phyloP scores from a whole-genome alignment of 495 filamentous ascomycete genomes.

The Xanthoparmelia taractica region DNA sequence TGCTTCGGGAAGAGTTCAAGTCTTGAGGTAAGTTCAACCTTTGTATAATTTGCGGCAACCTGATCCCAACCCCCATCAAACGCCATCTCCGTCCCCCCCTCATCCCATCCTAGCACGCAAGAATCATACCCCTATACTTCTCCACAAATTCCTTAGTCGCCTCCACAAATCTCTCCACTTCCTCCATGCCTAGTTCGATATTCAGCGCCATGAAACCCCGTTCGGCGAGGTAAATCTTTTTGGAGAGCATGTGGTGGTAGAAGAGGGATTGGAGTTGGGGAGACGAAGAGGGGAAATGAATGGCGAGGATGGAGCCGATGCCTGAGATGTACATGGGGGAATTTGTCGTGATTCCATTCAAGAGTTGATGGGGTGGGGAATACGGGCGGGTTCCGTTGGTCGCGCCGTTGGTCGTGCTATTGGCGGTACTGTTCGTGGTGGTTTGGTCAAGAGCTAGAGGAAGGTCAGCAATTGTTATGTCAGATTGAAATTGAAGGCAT shows the following conservation, averaged over 20 bases:
- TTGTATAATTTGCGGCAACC: too few species aligned
- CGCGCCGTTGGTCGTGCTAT: not conserved
- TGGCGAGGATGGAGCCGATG: slow-evolving; percentile 20
- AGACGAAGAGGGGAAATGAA: slow-evolving; percentile 21
- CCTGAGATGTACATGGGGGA: slow-evolving; percentile 25
- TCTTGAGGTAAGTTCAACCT: too few species aligned
- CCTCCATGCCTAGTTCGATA: slow-evolving; percentile 20
- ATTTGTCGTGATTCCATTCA: not conserved
- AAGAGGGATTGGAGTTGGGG: slow-evolving; percentile 22
- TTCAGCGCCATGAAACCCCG: slow-evolving; percentile 29
- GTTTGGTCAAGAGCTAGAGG: not conserved
- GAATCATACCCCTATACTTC: slow-evolving; percentile 14
- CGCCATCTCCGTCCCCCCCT: not conserved
- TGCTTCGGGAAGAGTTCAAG: too few species aligned
- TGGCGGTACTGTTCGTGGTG: not conserved
- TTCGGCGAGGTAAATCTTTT: slow-evolving; percentile 29
- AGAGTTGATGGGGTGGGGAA: not conserved
- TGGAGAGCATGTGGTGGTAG: slow-evolving; percentile 30
- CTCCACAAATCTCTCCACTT: slow-evolving; percentile 19
- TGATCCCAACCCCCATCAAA: not conserved
- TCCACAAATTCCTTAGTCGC: slow-evolving; percentile 24
- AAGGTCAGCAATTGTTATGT: not conserved
- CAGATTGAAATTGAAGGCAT: not conserved
- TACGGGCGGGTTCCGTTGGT: not conserved
- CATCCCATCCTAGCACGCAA: not conserved